Evolutionary conservation across 768 basidiomycete genomes (phyloP).

Genomic region (Tylopilus cervinicoccineus): DNA sequence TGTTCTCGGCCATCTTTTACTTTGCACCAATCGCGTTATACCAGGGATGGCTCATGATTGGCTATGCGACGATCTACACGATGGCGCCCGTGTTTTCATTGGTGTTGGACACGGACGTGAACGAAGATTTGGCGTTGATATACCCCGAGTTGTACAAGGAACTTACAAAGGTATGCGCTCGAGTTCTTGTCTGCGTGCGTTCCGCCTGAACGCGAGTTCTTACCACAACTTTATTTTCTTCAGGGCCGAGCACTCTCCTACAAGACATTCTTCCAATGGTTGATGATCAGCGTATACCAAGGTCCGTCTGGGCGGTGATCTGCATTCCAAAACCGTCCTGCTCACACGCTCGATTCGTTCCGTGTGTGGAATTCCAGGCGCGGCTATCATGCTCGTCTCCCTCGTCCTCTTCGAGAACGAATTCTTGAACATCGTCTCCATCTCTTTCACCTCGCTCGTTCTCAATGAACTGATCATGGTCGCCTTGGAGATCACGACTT

Average conservation of each 20-base stretch:
- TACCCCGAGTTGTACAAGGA: constrained; percentile 99
- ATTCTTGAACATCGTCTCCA: constrained; percentile 96
- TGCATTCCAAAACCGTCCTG: neutral
- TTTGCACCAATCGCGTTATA: constrained; percentile 96
- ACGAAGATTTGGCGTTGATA: constrained; percentile 88
- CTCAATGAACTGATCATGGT: constrained; percentile 99
- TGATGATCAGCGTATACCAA: constrained; percentile 97
- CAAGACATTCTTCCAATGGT: constrained; percentile 98
- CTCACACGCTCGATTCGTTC: neutral
- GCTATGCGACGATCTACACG: constrained; percentile 94
- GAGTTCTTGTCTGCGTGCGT: neutral
- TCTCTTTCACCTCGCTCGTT: constrained; percentile 94
- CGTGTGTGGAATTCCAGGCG: constrained; percentile 62
- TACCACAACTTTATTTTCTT: neutral
- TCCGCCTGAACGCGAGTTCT: neutral
- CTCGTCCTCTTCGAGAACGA: constrained; percentile 95
- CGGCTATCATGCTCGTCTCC: constrained; percentile 98
- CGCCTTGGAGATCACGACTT: constrained; percentile 94
- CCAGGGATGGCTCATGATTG: constrained; percentile 97
- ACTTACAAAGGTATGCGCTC: constrained; percentile 71
- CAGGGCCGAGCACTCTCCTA: constrained; percentile 92
- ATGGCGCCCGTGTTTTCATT: constrained; percentile 99
- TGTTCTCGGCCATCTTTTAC: constrained; percentile 90
- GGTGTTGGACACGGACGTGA: constrained; percentile 93
- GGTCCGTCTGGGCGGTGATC: constrained; percentile 43